Evolutionary conservation across 1,284 basidiomycete species (phyloP).

Genomic region (Puccinia triticina): DNA sequence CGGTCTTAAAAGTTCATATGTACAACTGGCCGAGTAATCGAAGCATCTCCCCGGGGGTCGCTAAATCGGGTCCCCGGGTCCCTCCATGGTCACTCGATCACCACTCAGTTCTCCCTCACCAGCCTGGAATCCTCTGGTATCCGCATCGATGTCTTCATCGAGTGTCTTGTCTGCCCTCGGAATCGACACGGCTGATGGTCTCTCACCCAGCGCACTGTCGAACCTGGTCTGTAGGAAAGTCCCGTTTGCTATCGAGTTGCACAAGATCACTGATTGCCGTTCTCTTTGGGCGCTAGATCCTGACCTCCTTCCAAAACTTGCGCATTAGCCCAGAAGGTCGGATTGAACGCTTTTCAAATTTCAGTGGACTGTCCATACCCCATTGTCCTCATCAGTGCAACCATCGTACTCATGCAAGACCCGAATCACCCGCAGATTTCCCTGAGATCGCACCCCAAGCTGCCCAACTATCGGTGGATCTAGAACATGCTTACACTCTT

Average conservation of each 20-base stretch:
- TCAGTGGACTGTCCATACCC: background rate
- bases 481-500: constrained; percentile 18
- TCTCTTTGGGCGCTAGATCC: background rate
- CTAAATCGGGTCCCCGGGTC: no score
- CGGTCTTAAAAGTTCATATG: no score
- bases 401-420: constrained; percentile 1
- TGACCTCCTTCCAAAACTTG: constrained; percentile 30
- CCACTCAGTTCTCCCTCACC: background rate
- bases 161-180: constrained; percentile 27
- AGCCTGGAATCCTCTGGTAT: background rate
- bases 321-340: constrained; percentile 22
- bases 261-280: background rate
- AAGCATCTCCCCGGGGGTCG: no score
- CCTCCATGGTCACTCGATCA: no score
- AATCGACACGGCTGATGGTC: constrained; percentile 8
- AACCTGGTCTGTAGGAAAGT: background rate
- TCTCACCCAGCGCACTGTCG: constrained; percentile 14
- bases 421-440: constrained; percentile 26
- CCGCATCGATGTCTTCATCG: background rate
- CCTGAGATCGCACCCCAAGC: constrained; percentile 19
- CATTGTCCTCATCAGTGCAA: background rate
- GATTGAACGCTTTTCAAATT: constrained; percentile 14
- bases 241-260: background rate
- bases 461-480: constrained; percentile 42
- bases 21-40: no score